Conservation (phyloP, 169 alveolate species). For the Perkinsus marinus region DNA sequence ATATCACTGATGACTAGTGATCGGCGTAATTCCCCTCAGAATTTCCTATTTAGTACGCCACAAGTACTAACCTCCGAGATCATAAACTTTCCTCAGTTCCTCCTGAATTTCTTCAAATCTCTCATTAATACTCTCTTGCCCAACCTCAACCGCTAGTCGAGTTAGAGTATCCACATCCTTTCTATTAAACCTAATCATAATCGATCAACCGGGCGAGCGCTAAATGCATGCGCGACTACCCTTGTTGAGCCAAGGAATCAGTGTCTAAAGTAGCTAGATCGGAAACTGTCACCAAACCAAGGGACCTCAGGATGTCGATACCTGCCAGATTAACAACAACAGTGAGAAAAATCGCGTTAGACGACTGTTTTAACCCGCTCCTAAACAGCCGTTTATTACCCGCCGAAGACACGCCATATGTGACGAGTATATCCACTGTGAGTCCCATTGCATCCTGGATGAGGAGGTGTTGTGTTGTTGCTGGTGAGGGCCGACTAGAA, state of each 20-base stretch:
- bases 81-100: neutral
- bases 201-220: neutral
- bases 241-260: neutral
- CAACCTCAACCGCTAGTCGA: neutral
- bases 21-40: no score
- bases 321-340: neutral
- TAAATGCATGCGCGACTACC: neutral
- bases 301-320: neutral
- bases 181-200: neutral
- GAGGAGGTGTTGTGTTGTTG: neutral
- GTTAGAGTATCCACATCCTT: neutral
- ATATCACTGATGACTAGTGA: no score
- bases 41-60: no score
- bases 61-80: no score
- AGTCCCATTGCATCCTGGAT: neutral
- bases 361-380: no score
- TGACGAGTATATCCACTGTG: neutral
- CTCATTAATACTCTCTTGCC: neutral
- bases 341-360: no score
- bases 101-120: neutral
- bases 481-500: neutral
- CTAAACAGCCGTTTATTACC: no score
- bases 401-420: neutral
- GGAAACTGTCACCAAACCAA: neutral
- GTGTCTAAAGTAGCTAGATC: neutral